Evolutionary conservation across 768 basidiomycete species (phyloP).

Genomic region (Termitomyces sp.): DNA sequence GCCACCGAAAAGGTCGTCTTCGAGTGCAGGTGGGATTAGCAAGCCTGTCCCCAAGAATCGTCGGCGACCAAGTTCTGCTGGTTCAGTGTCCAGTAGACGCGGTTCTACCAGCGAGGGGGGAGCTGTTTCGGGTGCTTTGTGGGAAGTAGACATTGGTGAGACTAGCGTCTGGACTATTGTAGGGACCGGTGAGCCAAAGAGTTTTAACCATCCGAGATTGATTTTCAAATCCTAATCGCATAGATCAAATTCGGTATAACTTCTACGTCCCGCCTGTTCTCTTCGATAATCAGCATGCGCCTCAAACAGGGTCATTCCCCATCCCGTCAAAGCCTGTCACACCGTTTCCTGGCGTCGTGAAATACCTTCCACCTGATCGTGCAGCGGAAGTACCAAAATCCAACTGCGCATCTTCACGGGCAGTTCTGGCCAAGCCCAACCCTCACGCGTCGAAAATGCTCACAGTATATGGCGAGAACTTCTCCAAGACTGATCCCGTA

Average conservation of each 20-base stretch:
- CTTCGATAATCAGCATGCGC: conserved; percentile 74
- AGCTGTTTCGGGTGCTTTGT: conserved; percentile 72
- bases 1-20: conserved; percentile 59
- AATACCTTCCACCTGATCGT: conserved; percentile 87
- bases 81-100: conserved; percentile 60
- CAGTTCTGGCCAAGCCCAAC: conserved; percentile 69
- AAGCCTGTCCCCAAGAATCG: conserved; percentile 53
- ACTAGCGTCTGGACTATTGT: conserved; percentile 95
- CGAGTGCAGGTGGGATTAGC: conserved; percentile 56
- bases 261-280: conserved; percentile 86
- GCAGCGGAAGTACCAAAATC: conserved; percentile 78
- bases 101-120: conserved; percentile 62
- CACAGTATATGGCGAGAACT: conserved; percentile 87
- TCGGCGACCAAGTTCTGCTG: conserved; percentile 72
- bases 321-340: conserved; percentile 80
- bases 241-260: conserved; percentile 90
- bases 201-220: neutral
- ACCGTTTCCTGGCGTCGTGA: conserved; percentile 81
- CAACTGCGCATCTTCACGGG: conserved; percentile 59
- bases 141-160: conserved; percentile 90
- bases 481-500: conserved; percentile 76
- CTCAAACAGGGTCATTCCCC: conserved; percentile 68
- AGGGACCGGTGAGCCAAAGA: conserved; percentile 61
- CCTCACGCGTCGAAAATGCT: conserved; percentile 76
- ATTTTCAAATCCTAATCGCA: neutral